phyloP scores from a whole-genome alignment of 2,329 filamentous ascomycete species.

The Didymosphaeria variabile region DNA sequence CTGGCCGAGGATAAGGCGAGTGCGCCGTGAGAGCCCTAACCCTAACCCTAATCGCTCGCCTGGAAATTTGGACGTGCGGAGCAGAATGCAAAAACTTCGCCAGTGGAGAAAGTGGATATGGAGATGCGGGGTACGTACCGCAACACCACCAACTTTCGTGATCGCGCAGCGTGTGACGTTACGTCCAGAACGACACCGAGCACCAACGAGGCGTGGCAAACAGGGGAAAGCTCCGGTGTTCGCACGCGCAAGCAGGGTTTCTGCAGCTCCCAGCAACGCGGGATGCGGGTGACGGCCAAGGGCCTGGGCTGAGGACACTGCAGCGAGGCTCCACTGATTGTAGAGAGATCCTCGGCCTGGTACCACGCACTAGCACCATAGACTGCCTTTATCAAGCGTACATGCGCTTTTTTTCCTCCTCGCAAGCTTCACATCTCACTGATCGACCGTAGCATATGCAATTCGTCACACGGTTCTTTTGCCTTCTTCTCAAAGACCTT shows the following conservation, averaged over 20 bases:
- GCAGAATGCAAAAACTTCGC: not conserved
- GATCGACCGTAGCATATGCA: constrained; percentile 38
- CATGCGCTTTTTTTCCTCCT: constrained; percentile 25
- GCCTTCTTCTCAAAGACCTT: constrained; percentile 46
- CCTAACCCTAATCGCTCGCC: no score
- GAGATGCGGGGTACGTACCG: not conserved
- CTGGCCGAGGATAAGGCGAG: constrained; percentile 5
- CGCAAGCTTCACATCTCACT: constrained; percentile 14
- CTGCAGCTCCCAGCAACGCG: constrained; percentile 17
- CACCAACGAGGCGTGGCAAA: constrained; percentile 4
- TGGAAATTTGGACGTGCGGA: not conserved
- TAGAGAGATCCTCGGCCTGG: constrained; percentile 5
- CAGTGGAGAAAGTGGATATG: constrained; percentile 2
- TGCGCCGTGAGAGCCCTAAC: no score
- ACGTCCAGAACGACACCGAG: not conserved
- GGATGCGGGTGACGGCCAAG: constrained; percentile 19
- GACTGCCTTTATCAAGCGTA: constrained; percentile 33
- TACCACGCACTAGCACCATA: constrained; percentile 29
- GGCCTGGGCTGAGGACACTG: constrained; percentile 21
- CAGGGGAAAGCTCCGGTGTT: constrained; percentile 9
- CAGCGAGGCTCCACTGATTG: constrained; percentile 20
- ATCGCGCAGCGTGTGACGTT: not conserved
- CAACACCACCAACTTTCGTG: constrained; percentile 1
- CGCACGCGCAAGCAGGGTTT: constrained; percentile 9
- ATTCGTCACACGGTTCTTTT: constrained; percentile 45